Percentiles rank a stretch among this genome's conserved stretches.
Conservation (phyloP, 768 basidiomycete genomes). For the Mrakia gelida region DNA sequence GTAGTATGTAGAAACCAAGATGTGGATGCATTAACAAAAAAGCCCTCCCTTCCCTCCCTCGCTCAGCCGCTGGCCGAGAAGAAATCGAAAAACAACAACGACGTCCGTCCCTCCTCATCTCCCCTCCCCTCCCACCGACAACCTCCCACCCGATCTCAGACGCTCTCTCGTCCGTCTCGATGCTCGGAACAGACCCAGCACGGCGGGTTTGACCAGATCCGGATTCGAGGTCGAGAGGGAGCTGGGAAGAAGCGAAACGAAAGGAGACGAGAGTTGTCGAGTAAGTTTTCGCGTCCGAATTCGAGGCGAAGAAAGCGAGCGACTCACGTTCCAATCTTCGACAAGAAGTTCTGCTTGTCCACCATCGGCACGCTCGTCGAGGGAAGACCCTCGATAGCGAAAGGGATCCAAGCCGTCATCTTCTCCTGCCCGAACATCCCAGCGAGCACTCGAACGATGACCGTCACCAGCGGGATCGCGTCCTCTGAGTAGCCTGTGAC, state of each 20-base stretch:
- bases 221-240: conserved; percentile 22
- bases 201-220: conserved; percentile 30
- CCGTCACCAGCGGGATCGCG: conserved; percentile 63
- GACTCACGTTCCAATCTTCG: conserved; percentile 70
- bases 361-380: conserved; percentile 56
- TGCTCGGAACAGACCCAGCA: conserved; percentile 28
- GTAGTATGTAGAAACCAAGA: no score
- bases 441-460: conserved; percentile 68
- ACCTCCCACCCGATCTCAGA: conserved; percentile 15
- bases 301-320: not conserved
- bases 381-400: conserved; percentile 67
- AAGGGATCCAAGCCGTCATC: conserved; percentile 66
- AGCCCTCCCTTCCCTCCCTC: not conserved
- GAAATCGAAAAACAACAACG: not conserved
- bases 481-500: conserved; percentile 88
- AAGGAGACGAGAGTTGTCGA: no score
- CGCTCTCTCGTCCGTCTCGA: conserved; percentile 30
- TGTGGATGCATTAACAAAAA: no score
- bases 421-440: conserved; percentile 64
- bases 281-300: not conserved
- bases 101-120: not conserved
- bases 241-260: not conserved
- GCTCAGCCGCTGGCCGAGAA: not conserved
- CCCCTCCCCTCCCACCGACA: conserved; percentile 10
- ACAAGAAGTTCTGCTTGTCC: conserved; percentile 67